phyloP scores from a whole-genome alignment of 768 basidiomycete genomes.

The Pleurotus djamor region DNA sequence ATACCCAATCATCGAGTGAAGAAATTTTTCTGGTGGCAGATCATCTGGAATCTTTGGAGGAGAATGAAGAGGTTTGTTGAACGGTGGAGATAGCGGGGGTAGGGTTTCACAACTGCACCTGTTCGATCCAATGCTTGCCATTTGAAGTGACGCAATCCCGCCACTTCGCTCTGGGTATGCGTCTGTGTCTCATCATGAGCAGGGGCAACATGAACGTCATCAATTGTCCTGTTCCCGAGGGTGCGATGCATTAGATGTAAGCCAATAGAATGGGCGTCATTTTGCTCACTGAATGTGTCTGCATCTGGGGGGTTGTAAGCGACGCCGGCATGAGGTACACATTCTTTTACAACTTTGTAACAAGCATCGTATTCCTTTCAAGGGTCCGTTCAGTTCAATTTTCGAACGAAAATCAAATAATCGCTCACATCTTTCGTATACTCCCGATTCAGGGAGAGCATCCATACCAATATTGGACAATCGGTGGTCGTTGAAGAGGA shows the following conservation, averaged over 20 bases:
- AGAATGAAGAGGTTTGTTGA: background rate
- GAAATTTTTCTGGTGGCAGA: slow-evolving; percentile 61
- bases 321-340: slow-evolving; percentile 55
- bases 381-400: background rate
- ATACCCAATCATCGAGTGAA: slow-evolving; percentile 79
- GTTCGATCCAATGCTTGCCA: slow-evolving; percentile 85
- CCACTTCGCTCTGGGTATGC: slow-evolving; percentile 77
- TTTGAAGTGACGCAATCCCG: slow-evolving; percentile 54
- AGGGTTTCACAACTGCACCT: slow-evolving; percentile 35
- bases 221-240: slow-evolving; percentile 48
- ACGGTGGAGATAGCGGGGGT: slow-evolving; percentile 1
- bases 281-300: slow-evolving; percentile 62
- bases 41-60: slow-evolving; percentile 46
- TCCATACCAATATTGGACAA: slow-evolving; percentile 77
- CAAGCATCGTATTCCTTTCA: slow-evolving; percentile 73
- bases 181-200: slow-evolving; percentile 84
- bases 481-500: slow-evolving; percentile 23
- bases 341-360: slow-evolving; percentile 55
- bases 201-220: slow-evolving; percentile 75
- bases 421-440: slow-evolving; percentile 58
- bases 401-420: background rate
- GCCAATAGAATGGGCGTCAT: background rate
- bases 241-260: background rate
- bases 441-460: slow-evolving; percentile 75
- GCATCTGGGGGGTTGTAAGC: slow-evolving; percentile 53